A percentile compares a stretch with the other conserved stretches of the same genome.
Evolutionary conservation across 345 rosid genomes (phyloP).

Genomic region (Linum usitatissimum): DNA sequence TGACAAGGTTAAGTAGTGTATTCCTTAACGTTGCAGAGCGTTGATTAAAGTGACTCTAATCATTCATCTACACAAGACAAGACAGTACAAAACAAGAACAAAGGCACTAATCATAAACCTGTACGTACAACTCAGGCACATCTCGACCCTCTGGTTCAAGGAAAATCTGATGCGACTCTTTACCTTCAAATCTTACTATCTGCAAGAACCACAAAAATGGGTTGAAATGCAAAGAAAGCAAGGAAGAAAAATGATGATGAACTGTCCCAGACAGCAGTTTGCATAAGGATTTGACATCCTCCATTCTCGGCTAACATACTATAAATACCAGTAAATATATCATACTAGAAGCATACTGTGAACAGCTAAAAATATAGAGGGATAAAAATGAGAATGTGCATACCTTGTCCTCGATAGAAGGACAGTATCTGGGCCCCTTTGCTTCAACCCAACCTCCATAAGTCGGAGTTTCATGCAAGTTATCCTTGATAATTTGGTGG

Average conservation of each 20-base stretch:
- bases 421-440: slow-evolving; percentile 98
- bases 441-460: slow-evolving; percentile 99
- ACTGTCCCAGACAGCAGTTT: too few relatives aligned
- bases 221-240: neutral
- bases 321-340: too few relatives aligned
- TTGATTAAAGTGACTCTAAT: neutral
- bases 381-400: neutral
- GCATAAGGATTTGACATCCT: too few relatives aligned
- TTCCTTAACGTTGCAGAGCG: neutral
- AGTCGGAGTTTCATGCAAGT: slow-evolving; percentile 95
- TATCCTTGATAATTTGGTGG: slow-evolving; percentile 79
- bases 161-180: slow-evolving; percentile 97
- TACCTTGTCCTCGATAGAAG: slow-evolving; percentile 98
- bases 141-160: slow-evolving; percentile 96
- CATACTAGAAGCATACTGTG: too few relatives aligned
- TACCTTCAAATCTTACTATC: slow-evolving; percentile 94
- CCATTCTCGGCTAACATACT: too few relatives aligned
- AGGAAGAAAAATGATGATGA: neutral
- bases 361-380: neutral
- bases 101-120: slow-evolving; percentile 34
- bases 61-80: neutral
- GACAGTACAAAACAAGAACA: slow-evolving; percentile 2
- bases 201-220: slow-evolving; percentile 10
- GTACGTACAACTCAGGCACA: slow-evolving; percentile 93
- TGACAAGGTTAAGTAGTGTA: neutral